Evolutionary conservation across 306 rosid species (phyloP), one percentile per base, ranked within the genome.

Genomic region (Mucuna pruriens): DNA sequence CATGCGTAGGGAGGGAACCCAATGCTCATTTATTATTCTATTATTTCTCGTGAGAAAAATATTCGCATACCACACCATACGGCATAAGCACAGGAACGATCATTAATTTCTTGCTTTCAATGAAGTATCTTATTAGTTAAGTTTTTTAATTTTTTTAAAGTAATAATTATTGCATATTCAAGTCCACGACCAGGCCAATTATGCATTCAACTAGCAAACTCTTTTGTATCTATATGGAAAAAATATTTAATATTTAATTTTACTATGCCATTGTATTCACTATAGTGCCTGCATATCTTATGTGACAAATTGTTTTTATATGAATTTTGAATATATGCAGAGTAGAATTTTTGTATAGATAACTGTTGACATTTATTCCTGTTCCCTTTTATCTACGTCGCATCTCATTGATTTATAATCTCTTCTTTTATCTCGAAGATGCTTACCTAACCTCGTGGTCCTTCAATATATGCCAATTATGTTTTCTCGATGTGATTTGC

Each of bases 71-170:
- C 31, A 29, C 3, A 36, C 49, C 45, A 65, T n/a, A 65, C 1
- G 29, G 33, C 63, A 57, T 36, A 36, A 4, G 7, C 40, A 36
- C 16, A 17, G 49, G 17, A n/a, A 22, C 72, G 29, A 17, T 66
- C 51, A 66, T 31, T 48, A 48, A 71, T 49, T 66, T 67, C 52
- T 39, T 67, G 19, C 52, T 11, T 67, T 36, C 75, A 70, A 45
- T 70, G 9, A 31, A 65, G 62, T 44, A 13, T 68, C 74, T 68
- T 42, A 22, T 17, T 33, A 9, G 4, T 54, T 36, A 52, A 19
- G 49, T 33, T 36, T 48, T 33, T 2, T 4, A 9, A 36, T 29
- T 40, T 75, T 40, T 25, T 9, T 23, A 16, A 57, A 23, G 19
- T 31, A 51, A n/a, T n/a, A n/a, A n/a, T n/a, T n/a, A n/a, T n/a